Conservation (phyloP, 1,139 yeast species). For the Torulaspora globosa region DNA sequence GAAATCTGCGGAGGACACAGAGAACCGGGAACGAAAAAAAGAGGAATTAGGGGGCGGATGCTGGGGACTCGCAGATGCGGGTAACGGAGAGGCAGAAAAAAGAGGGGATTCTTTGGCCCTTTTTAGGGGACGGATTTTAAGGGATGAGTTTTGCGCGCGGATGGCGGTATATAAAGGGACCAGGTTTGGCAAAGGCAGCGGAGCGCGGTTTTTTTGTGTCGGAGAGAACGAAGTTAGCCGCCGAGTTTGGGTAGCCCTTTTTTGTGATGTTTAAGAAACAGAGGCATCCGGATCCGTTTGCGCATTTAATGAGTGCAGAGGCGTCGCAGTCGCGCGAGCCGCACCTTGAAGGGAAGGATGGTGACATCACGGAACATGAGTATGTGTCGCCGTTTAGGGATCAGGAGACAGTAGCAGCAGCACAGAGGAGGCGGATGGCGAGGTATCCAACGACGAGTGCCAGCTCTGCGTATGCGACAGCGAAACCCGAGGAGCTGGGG, state of each 20-base stretch:
- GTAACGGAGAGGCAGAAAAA: no score
- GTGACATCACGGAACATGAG: constrained; percentile 10
- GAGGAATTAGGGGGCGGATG: constrained; percentile 2
- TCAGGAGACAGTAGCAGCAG: constrained; percentile 19
- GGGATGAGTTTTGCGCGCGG: neutral
- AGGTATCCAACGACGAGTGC: constrained; percentile 31
- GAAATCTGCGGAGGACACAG: no score
- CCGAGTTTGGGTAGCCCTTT: neutral
- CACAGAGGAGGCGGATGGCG: constrained; percentile 23
- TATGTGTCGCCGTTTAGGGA: constrained; percentile 26
- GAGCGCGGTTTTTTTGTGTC: neutral
- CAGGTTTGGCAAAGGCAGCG: neutral
- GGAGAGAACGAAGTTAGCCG: constrained; percentile 5
- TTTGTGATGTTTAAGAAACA: constrained; percentile 3
- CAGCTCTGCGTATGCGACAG: constrained; percentile 21
- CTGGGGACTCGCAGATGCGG: no score
- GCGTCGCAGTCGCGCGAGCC: neutral
- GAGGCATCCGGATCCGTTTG: constrained; percentile 19
- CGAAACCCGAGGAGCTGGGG: constrained; percentile 25
- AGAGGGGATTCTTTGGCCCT: no score
- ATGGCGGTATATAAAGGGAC: neutral
- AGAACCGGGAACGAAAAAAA: neutral
- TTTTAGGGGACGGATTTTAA: no score
- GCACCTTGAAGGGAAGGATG: neutral
- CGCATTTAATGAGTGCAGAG: constrained; percentile 11